Percentiles rank a stretch among this genome's conserved stretches.
phyloP scores from a whole-genome alignment of 139 green algal species.

The Micractinium sp. region DNA sequence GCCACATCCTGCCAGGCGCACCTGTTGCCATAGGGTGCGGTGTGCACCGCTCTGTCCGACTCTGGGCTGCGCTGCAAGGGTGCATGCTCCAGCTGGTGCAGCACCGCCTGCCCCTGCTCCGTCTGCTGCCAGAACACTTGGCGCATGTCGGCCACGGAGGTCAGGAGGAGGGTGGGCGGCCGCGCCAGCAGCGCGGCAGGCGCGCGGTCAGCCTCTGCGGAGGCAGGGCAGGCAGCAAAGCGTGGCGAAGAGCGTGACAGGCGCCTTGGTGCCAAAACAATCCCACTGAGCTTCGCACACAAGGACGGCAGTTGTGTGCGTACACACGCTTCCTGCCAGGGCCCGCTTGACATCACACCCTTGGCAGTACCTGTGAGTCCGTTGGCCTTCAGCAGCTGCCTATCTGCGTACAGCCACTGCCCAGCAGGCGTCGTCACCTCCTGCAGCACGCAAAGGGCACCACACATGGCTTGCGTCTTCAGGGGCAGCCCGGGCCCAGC shows the following conservation, averaged over 20 bases:
- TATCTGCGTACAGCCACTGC: constrained; percentile 39
- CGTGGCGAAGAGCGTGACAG: neutral
- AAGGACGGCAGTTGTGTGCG: neutral
- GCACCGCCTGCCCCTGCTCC: constrained; percentile 11
- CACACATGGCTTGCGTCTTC: too few species aligned
- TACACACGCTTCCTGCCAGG: neutral
- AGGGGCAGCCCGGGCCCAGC: too few species aligned
- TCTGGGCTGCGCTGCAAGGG: neutral
- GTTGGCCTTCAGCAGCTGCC: constrained; percentile 25
- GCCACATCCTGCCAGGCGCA: neutral
- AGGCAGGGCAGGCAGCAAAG: neutral
- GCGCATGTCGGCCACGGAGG: constrained; percentile 21
- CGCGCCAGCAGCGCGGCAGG: constrained; percentile 7
- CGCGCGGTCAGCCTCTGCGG: neutral
- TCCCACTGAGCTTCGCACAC: too few species aligned
- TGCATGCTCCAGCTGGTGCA: constrained; percentile 25
- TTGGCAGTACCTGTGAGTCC: neutral
- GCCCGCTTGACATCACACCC: neutral
- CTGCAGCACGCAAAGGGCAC: constrained; percentile 16
- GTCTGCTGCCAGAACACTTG: constrained; percentile 31
- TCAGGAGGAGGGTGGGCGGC: constrained; percentile 30
- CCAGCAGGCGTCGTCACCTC: constrained; percentile 48
- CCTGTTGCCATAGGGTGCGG: constrained; percentile 21
- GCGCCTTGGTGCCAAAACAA: neutral
- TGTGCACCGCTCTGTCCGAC: neutral